Evolutionary conservation across 106 monocot species (phyloP).

Genomic region (Dendrobium nobile): DNA sequence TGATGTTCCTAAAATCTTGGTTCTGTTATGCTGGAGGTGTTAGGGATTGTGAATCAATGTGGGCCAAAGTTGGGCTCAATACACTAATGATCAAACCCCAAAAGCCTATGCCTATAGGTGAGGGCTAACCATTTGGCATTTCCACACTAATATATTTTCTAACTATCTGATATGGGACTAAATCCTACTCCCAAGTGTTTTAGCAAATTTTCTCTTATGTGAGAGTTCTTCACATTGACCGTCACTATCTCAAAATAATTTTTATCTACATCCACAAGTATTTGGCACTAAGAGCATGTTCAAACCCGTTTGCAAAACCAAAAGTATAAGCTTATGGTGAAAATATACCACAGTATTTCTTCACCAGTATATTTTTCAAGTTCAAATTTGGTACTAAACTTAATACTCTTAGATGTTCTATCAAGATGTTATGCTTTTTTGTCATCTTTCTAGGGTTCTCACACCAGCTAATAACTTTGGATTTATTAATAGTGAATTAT

Average conservation of each 20-base stretch:
- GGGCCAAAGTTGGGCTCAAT: background rate
- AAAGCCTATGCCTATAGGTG: background rate
- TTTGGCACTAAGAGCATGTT: background rate
- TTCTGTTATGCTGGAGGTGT: background rate
- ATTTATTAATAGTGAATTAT: background rate
- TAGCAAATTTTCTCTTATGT: background rate
- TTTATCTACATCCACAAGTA: background rate
- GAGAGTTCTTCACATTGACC: background rate
- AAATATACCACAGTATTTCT: background rate
- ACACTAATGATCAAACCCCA: background rate
- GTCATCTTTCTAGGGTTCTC: background rate
- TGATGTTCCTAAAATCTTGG: background rate
- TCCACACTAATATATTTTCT: background rate
- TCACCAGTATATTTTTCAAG: background rate
- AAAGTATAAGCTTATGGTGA: no score
- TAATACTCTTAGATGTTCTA: background rate
- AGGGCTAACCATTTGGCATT: background rate
- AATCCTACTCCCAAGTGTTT: background rate
- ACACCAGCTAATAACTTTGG: background rate
- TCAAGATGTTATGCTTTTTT: background rate
- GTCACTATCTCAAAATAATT: background rate
- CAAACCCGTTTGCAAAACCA: no score
- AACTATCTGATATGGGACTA: background rate
- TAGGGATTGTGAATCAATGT: background rate
- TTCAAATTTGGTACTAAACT: background rate